Base-by-base conservation (phyloP, 164 flowering plant species). In the Vitis riparia region DNA sequence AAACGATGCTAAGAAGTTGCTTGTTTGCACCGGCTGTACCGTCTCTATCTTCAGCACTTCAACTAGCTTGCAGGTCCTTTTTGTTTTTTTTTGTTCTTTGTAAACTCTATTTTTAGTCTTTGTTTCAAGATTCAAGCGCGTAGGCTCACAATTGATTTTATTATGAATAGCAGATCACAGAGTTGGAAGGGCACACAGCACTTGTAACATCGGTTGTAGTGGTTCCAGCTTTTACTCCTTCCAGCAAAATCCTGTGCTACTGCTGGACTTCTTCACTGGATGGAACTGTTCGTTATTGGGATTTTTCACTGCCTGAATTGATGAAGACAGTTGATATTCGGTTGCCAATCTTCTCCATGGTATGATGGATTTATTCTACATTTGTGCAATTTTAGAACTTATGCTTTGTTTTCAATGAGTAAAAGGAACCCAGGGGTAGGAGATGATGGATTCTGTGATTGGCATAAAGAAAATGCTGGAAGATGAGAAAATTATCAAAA, bases 261-360 rank as follows among this genome's bases (percentile, higher is more conserved):
- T 93, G 99, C 71, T 95, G 99, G 99, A 95, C 98, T 8, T 73
- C 97, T 9, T 91, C 98, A 2, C 87, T 93, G 7, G 99, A 95
- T 81, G 98, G 98, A 9, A 90, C 92, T 14, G 89, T 95, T 72
- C 75, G 89, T 9, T 85, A 89, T 70, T 95, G 99, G 99, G 97
- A 95, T 78, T 95, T 90, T 68, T 79, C 97, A n/a, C 75, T 73
- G 19, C 86, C 94, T 0, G 93, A 88, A 74, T 69, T 88, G 73
- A 76, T 95, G 67, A 93, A 85, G 80, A 93, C 86, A 19, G 71
- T 93, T 11, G 82, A 89, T 68, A 56, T 89, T 67, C 50, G 66
- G n/a, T 59, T 83, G 16, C 94, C 97, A 0, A 75, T 95, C 76
- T 81, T 69, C 74, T 90, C 96, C 61, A 95, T 95, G 99, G 99